Percentiles rank a stretch among this genome's conserved stretches.
phyloP scores from a whole-genome alignment of 441 rosid genomes.

The Pelargonium fulgidum region DNA sequence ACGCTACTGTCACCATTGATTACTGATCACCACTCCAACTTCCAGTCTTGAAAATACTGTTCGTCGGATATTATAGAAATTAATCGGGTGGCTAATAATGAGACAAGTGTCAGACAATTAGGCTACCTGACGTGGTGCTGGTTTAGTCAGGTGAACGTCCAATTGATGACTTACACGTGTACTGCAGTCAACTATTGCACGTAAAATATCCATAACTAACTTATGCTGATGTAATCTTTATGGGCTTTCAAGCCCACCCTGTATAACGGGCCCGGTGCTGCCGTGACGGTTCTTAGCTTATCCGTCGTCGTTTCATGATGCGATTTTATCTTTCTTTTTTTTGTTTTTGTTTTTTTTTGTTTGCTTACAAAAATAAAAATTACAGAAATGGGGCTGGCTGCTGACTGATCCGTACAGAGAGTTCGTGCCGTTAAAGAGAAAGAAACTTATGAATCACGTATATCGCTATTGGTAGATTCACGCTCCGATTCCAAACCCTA shows the following conservation, averaged over 20 bases:
- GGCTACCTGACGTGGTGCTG: neutral
- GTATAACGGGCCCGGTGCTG: neutral
- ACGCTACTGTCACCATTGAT: conserved; percentile 18
- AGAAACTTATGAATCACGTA: conserved; percentile 1
- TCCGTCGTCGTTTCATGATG: conserved; percentile 1
- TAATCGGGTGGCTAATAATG: conserved; percentile 27
- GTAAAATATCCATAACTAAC: no score
- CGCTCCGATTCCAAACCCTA: no score
- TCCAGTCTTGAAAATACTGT: conserved; percentile 25
- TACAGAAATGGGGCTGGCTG: neutral
- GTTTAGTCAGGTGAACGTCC: conserved; percentile 5
- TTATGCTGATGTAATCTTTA: no score
- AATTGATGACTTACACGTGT: neutral
- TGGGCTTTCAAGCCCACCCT: neutral
- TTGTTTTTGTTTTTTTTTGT: neutral
- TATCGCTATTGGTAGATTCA: neutral
- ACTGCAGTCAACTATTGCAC: no score
- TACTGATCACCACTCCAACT: conserved; percentile 23
- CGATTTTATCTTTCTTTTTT: neutral
- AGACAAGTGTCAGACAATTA: conserved; percentile 8
- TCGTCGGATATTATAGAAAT: conserved; percentile 30
- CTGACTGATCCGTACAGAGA: neutral
- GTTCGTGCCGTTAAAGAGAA: neutral
- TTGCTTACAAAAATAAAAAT: neutral
- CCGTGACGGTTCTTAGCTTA: no score